Evolutionary conservation across 2,329 filamentous ascomycete species (phyloP), one percentile per base, ranked within the genome.

Genomic region (Leptographium wingfieldii): DNA sequence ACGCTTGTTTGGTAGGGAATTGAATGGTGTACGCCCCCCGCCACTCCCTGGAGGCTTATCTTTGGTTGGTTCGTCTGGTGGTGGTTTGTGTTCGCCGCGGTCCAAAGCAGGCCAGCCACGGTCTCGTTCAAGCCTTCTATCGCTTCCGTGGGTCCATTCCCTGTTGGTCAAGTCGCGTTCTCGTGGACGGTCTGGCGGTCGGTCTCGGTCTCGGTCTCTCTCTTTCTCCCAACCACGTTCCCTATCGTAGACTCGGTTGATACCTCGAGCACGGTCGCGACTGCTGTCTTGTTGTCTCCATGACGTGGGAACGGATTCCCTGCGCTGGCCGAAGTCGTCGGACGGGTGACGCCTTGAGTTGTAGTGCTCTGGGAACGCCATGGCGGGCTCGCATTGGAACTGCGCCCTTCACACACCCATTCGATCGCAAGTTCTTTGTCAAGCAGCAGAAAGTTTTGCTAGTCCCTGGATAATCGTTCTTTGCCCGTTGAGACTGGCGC

Each of bases 141-240:
- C 60, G 5, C 54, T 29, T 35, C 57, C 51, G 6, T 60, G 56
- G 31, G 54, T 49, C 33, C 49, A 19, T 16, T 61, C 57, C 14
- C 51, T 12, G 35, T n/a, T 38, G 19, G 43, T 22, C 43, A 19
- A 46, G 16, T 58, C 46, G 14, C 29, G 56, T 11, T 29, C 55
- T 14, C 56, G n/a, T 12, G 40, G 63, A 0, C 59, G 60, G 40
- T 65, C 63, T 38, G 62, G 35, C 12, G 53, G 9, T 16, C 62
- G 58, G 31, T 65, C 61, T 9, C 61, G 57, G 16, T 51, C 52
- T 9, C 52, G 58, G 5, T 55, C 58, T 11, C 55, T 7, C 14
- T 61, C 56, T 16, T 49, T 25, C 22, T 56, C 56, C 16, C 33
- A 5, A 35, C 56, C 57, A 6, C 35, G 19, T 25, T 62, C 58